Evolutionary conservation across 768 basidiomycete species (phyloP), one percentile per base, ranked within the genome.

Genomic region (Inosperma sp.): DNA sequence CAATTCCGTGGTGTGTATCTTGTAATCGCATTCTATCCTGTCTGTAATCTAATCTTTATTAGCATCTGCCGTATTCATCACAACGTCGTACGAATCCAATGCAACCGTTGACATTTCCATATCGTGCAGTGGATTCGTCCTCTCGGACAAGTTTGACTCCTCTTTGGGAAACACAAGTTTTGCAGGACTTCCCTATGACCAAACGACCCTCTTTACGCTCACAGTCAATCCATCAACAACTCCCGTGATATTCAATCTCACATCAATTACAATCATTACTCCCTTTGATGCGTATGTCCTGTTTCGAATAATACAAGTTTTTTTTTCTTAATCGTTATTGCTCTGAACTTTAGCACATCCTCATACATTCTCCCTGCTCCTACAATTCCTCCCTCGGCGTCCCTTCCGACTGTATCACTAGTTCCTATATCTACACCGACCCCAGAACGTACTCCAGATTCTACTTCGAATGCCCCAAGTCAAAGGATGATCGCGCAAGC

Each of bases 81-180:
- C 59, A 13, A 72, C 76, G n/a, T 73, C 73, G 2, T 26, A 64
- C 16, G 49, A 55, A 4, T 77, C 79, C 8, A 78, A 76, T 48
- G 77, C 79, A 2, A 74, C 69, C 19, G 63, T 74, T 52, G 77
- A 79, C 48, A 60, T 80, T 23, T 72, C 77, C 1, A 51, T 78
- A 36, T 71, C 75, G 9, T 66, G 71, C 26, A 56, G 68, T 35
- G 58, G 43, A 9, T 57, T 49, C 2, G 57, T 68, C 9, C 55
- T 72, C 46, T 65, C 62, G 0, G 54, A 52, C 7, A 17, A 51
- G 16, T 62, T 79, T 26, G 68, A 77, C 54, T 70, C 77, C 0
- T 65, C 69, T 8, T 60, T 70, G 33, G 65, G 62, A 25, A 58
- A 66, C 33, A 67, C 74, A 13, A 59, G 65, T 34, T 64, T 74